A percentile compares a stretch with the other conserved stretches of the same genome.
Conservation (phyloP, 2,329 filamentous ascomycete genomes). For the Trichothecium sympodiale region DNA sequence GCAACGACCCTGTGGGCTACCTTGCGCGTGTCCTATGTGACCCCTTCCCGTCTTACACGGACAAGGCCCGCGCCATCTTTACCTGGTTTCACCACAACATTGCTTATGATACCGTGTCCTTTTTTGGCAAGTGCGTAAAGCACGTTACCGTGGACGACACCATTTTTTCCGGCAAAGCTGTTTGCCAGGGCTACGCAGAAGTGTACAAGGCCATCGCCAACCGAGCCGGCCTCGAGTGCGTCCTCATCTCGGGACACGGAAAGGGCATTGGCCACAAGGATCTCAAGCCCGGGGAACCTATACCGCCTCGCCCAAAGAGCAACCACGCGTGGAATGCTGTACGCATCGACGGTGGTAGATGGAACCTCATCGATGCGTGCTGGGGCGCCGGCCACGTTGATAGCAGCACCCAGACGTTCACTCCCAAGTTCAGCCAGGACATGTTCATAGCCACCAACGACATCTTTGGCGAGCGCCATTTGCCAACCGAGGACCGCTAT, state of each 20-base stretch:
- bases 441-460: constrained; percentile 58
- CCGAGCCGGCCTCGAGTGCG: constrained; percentile 66
- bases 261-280: constrained; percentile 71
- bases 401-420: constrained; percentile 43
- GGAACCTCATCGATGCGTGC: constrained; percentile 86
- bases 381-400: constrained; percentile 78
- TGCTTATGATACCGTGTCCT: constrained; percentile 67
- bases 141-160: constrained; percentile 60
- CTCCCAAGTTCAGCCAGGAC: constrained; percentile 53
- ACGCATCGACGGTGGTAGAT: constrained; percentile 71
- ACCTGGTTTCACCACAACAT: constrained; percentile 95
- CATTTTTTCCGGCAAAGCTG: constrained; percentile 66
- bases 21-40: constrained; percentile 68
- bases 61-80: constrained; percentile 89
- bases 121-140: constrained; percentile 62
- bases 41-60: constrained; percentile 70
- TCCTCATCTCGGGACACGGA: constrained; percentile 67
- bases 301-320: constrained; percentile 47
- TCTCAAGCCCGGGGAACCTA: constrained; percentile 54
- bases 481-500: constrained; percentile 53
- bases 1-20: constrained; percentile 54
- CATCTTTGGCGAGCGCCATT: constrained; percentile 72
- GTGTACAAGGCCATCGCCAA: constrained; percentile 70
- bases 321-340: constrained; percentile 89
- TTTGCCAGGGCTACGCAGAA: constrained; percentile 85